Evolutionary conservation across 306 rosid genomes (phyloP).

Genomic region (Canavalia gladiata): DNA sequence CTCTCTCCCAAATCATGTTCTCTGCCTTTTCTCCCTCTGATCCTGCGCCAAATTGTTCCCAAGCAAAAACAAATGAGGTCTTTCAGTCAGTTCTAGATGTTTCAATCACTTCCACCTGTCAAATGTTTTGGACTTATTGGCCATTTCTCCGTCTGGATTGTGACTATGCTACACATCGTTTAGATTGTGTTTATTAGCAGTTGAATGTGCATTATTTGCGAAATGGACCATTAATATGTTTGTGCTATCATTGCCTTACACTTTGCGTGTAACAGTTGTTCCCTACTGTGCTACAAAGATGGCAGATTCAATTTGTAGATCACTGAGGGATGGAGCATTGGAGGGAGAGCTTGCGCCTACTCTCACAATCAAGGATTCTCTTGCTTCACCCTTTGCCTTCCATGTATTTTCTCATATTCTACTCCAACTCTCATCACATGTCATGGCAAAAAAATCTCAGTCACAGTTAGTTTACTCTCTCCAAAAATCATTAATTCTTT

Average conservation of each 20-base stretch:
- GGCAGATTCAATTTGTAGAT: conserved; percentile 81
- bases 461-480: conserved; percentile 65
- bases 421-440: conserved; percentile 65
- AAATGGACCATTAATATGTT: background rate
- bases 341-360: conserved; percentile 91
- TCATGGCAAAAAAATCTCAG: conserved; percentile 74
- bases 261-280: background rate
- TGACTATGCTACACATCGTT: background rate
- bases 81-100: background rate
- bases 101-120: background rate
- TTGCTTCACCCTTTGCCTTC: conserved; percentile 71
- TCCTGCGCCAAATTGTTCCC: background rate
- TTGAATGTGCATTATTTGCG: background rate
- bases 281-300: conserved; percentile 44
- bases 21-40: background rate
- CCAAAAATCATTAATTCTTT: background rate
- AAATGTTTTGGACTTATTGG: too few relatives aligned
- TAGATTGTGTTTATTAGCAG: background rate
- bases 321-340: conserved; percentile 78
- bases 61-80: background rate
- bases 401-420: conserved; percentile 71
- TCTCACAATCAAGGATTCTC: conserved; percentile 79
- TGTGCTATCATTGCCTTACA: background rate
- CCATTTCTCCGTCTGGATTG: too few relatives aligned
- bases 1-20: too few relatives aligned